Percentiles rank a stretch among this genome's conserved stretches.
Evolutionary conservation across 139 green algal genomes (phyloP).

Genomic region (Chlorella sp.): DNA sequence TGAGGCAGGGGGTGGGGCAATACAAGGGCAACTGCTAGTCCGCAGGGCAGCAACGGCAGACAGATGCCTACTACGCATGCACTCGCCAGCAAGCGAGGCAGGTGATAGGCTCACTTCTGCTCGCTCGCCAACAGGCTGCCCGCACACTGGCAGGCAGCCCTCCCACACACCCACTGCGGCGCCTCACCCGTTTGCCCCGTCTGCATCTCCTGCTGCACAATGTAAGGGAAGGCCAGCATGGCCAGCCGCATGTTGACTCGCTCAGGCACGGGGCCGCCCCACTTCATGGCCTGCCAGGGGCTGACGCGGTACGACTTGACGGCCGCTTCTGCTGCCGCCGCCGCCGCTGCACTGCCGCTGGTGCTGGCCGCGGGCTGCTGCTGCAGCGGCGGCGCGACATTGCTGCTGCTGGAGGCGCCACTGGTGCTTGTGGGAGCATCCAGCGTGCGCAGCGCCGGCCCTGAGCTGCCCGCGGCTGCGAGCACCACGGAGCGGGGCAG

Average conservation of each 20-base stretch:
- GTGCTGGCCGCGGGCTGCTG: neutral
- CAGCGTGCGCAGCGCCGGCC: neutral
- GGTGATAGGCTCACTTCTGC: too few species aligned
- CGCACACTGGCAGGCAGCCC: too few species aligned
- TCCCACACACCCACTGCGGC: too few species aligned
- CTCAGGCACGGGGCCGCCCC: slow-evolving; percentile 81
- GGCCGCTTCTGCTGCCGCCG: neutral
- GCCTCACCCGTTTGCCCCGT: slow-evolving; percentile 49
- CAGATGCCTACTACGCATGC: too few species aligned
- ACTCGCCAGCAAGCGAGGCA: too few species aligned
- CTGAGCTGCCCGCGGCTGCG: neutral
- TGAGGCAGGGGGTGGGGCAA: neutral
- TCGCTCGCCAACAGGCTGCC: too few species aligned
- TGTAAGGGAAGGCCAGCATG: slow-evolving; percentile 75
- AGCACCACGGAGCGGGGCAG: neutral
- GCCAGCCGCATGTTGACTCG: slow-evolving; percentile 36
- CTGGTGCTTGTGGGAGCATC: neutral
- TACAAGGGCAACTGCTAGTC: too few species aligned
- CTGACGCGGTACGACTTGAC: neutral
- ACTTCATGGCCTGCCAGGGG: slow-evolving; percentile 66
- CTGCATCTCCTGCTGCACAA: slow-evolving; percentile 58
- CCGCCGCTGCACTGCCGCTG: neutral
- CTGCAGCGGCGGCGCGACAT: neutral
- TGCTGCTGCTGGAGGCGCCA: neutral
- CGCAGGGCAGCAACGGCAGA: neutral